Evolutionary conservation across 2,329 filamentous ascomycete species (phyloP), one percentile per base, ranked within the genome.

Genomic region (Ceratocystis huliohia): DNA sequence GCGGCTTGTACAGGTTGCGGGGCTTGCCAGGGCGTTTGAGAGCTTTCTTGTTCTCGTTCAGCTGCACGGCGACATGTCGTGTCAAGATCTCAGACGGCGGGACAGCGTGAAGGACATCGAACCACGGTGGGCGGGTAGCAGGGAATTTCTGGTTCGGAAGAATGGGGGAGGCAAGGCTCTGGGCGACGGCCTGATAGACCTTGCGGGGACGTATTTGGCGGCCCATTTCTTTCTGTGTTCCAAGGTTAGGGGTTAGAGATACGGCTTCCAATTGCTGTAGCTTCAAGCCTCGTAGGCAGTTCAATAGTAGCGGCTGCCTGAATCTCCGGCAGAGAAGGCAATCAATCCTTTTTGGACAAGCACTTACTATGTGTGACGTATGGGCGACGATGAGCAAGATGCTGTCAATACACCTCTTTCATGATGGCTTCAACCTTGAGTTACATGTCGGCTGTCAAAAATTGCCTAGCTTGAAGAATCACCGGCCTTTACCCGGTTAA

Each of bases 1-100:
- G 83, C 1, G 94, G 94, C 71, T 86, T 84, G 79, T 92, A 97
- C 71, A 96, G 78, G 71, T 86, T 84, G 76, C 85, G 91, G 37
- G 88, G 81, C 74, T 87, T 88, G n/a, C 64, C 56, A 20, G 61
- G 50, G 13, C 56, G 63, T 74, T 81, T 79, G 64, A 77, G 76
- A 37, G 71, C 67, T 5, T 41, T 48, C 15, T 37, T 53, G 33
- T 64, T 56, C 28, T 63, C 61, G 61, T 63, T 61, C 30, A 66
- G 66, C 46, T 70, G 69, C 17, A 77, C 73, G 1, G 83, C 78
- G 65, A 81, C 74, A 5, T 80, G 79, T 66, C 85, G 80, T 30
- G 81, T 81, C 68, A 84, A 73, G 50, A 81, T 79, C 74, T 87
- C 83, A 70, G 82, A 74, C 3, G 85, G 85, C 45, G 84, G 84